Evolutionary conservation across 352 stramenopile genomes (phyloP).

Genomic region (Blastocystis sp.): DNA sequence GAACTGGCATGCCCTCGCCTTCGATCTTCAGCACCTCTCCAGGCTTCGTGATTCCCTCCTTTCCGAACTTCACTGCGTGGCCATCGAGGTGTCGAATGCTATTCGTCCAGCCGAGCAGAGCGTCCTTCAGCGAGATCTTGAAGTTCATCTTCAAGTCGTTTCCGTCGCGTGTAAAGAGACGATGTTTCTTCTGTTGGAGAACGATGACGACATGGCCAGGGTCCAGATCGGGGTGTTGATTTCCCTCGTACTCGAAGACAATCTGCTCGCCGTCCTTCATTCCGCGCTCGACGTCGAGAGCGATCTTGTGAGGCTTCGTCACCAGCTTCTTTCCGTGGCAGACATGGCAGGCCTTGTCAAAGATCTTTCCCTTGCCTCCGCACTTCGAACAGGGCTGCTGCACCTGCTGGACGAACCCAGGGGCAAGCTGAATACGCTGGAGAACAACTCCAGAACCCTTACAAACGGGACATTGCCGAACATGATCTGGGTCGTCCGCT

Average conservation of each 20-base stretch:
- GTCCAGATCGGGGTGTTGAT: constrained; percentile 79
- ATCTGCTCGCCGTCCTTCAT: constrained; percentile 84
- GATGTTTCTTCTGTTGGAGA: constrained; percentile 75
- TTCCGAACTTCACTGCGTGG: constrained; percentile 76
- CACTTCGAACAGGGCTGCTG: constrained; percentile 83
- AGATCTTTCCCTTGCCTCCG: constrained; percentile 76
- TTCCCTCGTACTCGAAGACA: constrained; percentile 81
- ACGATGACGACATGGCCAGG: constrained; percentile 84
- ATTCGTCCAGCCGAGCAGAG: constrained; percentile 84
- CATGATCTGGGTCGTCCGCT: constrained; percentile 78
- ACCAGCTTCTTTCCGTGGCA: constrained; percentile 82
- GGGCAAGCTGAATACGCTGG: constrained; percentile 73
- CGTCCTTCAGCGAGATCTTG: constrained; percentile 85
- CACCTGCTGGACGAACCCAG: constrained; percentile 79
- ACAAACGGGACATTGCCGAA: constrained; percentile 79
- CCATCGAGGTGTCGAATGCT: constrained; percentile 85
- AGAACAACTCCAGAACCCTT: constrained; percentile 82
- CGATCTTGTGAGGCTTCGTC: constrained; percentile 75
- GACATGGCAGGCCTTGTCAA: constrained; percentile 77
- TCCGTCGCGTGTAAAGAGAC: constrained; percentile 81
- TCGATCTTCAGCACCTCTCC: constrained; percentile 76
- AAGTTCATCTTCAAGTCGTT: constrained; percentile 89
- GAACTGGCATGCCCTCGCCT: constrained; percentile 88
- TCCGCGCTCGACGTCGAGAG: constrained; percentile 86
- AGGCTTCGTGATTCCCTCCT: constrained; percentile 80